phyloP scores from a whole-genome alignment of 2,329 filamentous ascomycete genomes.

The Aspergillus quadrilineatus region DNA sequence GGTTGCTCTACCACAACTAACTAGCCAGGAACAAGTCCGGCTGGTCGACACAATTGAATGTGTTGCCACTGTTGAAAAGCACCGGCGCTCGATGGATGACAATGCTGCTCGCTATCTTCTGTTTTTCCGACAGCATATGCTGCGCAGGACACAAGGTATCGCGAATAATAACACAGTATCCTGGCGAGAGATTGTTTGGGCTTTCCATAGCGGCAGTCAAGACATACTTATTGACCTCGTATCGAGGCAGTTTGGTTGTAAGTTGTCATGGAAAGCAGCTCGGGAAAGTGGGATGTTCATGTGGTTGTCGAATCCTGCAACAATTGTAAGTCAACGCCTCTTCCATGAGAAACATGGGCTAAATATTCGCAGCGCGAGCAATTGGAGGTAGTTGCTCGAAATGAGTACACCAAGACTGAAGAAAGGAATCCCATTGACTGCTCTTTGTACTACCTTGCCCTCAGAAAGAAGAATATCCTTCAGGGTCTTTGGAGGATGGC shows the following conservation, averaged over 20 bases:
- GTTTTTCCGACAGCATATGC: slow-evolving; percentile 77
- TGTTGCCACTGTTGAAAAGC: slow-evolving; percentile 77
- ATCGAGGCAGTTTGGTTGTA: slow-evolving; percentile 72
- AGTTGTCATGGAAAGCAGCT: slow-evolving; percentile 80
- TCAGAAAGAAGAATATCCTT: slow-evolving; percentile 86
- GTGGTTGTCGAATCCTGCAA: slow-evolving; percentile 78
- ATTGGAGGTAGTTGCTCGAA: slow-evolving; percentile 87
- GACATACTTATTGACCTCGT: slow-evolving; percentile 87
- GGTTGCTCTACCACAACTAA: slow-evolving; percentile 74
- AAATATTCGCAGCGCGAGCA: slow-evolving; percentile 60
- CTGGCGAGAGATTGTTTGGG: slow-evolving; percentile 53
- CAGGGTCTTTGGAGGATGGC: slow-evolving; percentile 95
- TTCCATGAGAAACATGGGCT: slow-evolving; percentile 8
- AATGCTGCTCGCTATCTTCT: slow-evolving; percentile 85
- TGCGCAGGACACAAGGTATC: slow-evolving; percentile 65
- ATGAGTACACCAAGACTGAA: slow-evolving; percentile 86
- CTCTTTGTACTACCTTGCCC: slow-evolving; percentile 84
- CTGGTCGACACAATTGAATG: slow-evolving; percentile 83
- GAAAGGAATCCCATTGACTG: slow-evolving; percentile 89
- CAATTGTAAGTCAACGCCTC: slow-evolving; percentile 61
- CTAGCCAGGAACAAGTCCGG: slow-evolving; percentile 81
- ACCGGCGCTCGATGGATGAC: slow-evolving; percentile 84
- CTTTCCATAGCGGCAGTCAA: slow-evolving; percentile 59
- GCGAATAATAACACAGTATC: slow-evolving; percentile 59
- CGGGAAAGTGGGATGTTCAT: slow-evolving; percentile 87